Evolutionary conservation across 306 rosid genomes (phyloP).

Genomic region (Prunus mira): DNA sequence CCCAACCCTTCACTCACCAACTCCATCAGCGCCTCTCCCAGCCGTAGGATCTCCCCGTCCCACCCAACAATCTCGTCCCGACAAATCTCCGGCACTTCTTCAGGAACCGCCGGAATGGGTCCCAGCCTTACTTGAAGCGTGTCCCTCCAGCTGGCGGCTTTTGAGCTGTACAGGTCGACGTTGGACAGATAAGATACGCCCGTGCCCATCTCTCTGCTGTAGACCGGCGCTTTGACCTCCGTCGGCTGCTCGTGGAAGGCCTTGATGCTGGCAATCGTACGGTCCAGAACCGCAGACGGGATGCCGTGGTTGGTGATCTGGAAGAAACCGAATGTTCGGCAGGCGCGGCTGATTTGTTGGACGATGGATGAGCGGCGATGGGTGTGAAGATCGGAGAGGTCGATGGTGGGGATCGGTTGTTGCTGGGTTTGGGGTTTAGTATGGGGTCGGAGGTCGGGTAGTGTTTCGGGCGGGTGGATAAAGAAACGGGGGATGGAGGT

Average conservation of each 20-base stretch:
- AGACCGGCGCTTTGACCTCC: conserved; percentile 18
- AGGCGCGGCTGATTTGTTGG: conserved; percentile 27
- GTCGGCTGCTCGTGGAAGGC: conserved; percentile 42
- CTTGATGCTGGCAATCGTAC: conserved; percentile 27
- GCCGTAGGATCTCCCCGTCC: conserved; percentile 42
- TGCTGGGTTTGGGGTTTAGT: not conserved
- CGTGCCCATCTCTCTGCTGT: conserved; percentile 5
- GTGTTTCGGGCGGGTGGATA: conserved; percentile 31
- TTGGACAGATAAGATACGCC: conserved; percentile 41
- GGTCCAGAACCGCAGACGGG: conserved; percentile 16
- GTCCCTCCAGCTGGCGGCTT: conserved; percentile 84
- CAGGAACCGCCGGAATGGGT: conserved; percentile 19
- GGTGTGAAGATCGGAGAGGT: conserved; percentile 20
- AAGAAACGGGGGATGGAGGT: conserved; percentile 33
- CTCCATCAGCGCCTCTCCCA: conserved; percentile 38
- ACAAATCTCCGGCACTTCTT: conserved; percentile 52
- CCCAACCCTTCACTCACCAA: conserved; percentile 46
- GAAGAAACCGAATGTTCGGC: conserved; percentile 40
- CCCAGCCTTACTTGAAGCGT: conserved; percentile 48
- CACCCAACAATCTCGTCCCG: conserved; percentile 45
- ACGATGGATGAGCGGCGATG: conserved; percentile 21
- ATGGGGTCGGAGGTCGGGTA: conserved; percentile 8
- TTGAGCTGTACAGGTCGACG: conserved; percentile 32
- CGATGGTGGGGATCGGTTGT: conserved; percentile 28
- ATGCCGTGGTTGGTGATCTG: conserved; percentile 47